These are phyloP conservation scores for Pseudonitzschia pungens DNA, from an alignment of 108 stramenopile genomes.

Conservation along the genomic window DNA sequence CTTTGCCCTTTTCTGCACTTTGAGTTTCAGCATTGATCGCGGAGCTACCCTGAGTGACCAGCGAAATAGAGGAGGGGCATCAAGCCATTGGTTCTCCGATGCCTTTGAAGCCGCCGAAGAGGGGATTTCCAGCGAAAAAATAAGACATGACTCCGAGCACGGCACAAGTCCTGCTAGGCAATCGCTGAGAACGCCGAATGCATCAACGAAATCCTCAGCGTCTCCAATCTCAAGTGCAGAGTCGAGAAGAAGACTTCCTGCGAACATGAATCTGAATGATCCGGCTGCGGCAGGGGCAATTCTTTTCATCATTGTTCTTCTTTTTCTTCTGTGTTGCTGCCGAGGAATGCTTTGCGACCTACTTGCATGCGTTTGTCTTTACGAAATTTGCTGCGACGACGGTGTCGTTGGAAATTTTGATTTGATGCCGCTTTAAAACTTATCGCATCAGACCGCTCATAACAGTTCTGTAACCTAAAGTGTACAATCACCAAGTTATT, in stretches of 20 bases:
- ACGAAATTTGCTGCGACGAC: constrained; percentile 34
- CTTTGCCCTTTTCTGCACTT: background rate
- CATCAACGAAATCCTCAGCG: background rate
- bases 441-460: too few species aligned
- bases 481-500: too few species aligned
- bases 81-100: background rate
- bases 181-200: background rate
- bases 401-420: constrained; percentile 19
- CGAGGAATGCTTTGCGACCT: constrained; percentile 27
- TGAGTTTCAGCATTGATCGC: background rate
- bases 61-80: background rate
- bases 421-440: background rate
- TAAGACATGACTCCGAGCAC: background rate
- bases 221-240: background rate
- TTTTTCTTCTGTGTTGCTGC: constrained; percentile 17
- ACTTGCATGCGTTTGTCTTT: constrained; percentile 32
- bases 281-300: constrained; percentile 1
- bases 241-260: constrained; percentile 9
- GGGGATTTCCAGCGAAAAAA: background rate
- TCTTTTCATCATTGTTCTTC: constrained; percentile 3
- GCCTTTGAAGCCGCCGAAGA: background rate
- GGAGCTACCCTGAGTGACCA: background rate
- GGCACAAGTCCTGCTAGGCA: background rate
- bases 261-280: background rate
- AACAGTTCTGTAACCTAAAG: too few species aligned